Evolutionary conservation across 2,329 filamentous ascomycete genomes (phyloP), one percentile per base, ranked within the genome.

Genomic region (Xylariaceae sp.): DNA sequence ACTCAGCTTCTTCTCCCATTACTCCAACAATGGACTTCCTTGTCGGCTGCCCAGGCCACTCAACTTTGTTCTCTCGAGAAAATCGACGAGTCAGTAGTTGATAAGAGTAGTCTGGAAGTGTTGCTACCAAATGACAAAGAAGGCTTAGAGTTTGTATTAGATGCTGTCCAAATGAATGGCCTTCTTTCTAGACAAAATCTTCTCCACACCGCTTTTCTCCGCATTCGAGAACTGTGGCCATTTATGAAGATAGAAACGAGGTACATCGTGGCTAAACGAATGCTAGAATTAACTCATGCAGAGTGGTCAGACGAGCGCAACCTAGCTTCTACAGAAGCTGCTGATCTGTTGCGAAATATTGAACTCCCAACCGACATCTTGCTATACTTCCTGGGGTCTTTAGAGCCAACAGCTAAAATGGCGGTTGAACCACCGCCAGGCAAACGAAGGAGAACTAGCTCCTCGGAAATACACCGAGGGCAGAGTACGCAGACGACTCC

Each of bases 401-500:
- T 96, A 33, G 88, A 91, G 52, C 86, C 84, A 11, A 83, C 87
- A n/a, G 81, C 86, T 2, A 85, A 88, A 63, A 81, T 92, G 72
- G 85, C 87, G 35, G 86, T 85, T 40, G 85, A 87, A 50, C 83
- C 86, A 10, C 87, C 89, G 8, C 82, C 88, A 1, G 86, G 86
- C 59, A 96, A 96, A 77, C 81, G 91, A 58, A 85, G 91, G 65
- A 83, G 91, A 50, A 91, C 85, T 0, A 95, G 89, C 72, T 84
- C 87, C 49, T 86, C 83, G 13, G 88, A 89, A 60, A 81, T 83
- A 60, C 81, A 84, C 50, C 76, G 77, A 48, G 82, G 81, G 40
- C 77, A 84, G 48, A 80, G 82, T 29, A 77, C 81, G 11, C 83
- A 86, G 58, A 81, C 86, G 50, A 83, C 85, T 27, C 79, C 82